Percentiles rank a stretch among this genome's conserved stretches.
These are phyloP conservation scores for Eucalyptus erythrocorys DNA, from an alignment of 345 rosid species.

Conservation along the genomic window DNA sequence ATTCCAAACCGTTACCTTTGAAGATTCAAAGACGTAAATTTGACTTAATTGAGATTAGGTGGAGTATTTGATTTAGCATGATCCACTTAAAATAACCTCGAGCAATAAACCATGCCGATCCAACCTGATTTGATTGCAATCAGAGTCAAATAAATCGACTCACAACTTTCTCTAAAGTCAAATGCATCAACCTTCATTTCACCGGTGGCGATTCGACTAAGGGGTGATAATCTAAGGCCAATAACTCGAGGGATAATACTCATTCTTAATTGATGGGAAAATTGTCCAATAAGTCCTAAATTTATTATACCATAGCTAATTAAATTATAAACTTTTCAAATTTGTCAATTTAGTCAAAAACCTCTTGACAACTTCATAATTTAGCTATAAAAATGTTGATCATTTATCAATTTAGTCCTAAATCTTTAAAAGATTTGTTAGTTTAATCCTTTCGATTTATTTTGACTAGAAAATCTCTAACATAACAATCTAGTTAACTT, in stretches of 20 bases:
- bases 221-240: neutral
- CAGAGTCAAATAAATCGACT: neutral
- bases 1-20: neutral
- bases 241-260: neutral
- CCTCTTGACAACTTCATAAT: neutral
- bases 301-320: neutral
- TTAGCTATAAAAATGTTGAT: rapidly evolving
- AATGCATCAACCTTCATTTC: neutral
- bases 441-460: rapidly evolving
- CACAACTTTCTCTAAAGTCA: neutral
- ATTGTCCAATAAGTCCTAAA: neutral
- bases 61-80: neutral
- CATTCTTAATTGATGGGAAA: rapidly evolving
- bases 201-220: neutral
- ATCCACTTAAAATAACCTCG: neutral
- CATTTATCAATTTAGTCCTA: no score
- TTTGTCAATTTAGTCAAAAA: neutral
- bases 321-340: no score
- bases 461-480: rapidly evolving
- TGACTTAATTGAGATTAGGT: neutral
- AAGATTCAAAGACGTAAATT: neutral
- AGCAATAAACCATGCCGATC: neutral
- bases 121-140: neutral
- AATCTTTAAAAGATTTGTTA: no score
- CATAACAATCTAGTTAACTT: no score